Percentiles rank a stretch among this genome's conserved stretches.
Evolutionary conservation across 495 filamentous ascomycete genomes (phyloP).

Genomic region (Aspergillus avenaceus): DNA sequence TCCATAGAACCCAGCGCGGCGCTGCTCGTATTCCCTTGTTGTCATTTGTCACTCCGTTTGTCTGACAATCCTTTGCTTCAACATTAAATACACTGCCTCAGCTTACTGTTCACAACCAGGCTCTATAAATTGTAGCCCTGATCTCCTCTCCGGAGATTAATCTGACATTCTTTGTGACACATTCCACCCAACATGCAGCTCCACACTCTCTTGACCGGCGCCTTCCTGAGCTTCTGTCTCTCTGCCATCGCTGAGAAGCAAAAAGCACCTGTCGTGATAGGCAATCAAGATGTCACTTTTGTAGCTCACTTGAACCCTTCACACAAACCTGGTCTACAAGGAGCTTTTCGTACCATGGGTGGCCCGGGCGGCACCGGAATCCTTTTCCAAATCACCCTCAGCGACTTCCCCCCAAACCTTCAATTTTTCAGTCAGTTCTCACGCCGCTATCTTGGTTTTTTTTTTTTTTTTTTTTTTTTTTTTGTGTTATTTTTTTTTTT

Average conservation of each 20-base stretch:
- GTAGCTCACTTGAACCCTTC: slow-evolving; percentile 44
- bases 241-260: slow-evolving; percentile 35
- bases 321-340: slow-evolving; percentile 62
- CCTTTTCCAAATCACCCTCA: slow-evolving; percentile 54
- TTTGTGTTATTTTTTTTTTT: too few relatives aligned
- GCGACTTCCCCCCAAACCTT: slow-evolving; percentile 55
- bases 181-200: not conserved
- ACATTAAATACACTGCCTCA: not conserved
- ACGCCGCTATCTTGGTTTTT: too few relatives aligned
- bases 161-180: too few relatives aligned
- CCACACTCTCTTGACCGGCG: slow-evolving; percentile 20
- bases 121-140: not conserved
- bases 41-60: not conserved
- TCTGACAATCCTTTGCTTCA: not conserved
- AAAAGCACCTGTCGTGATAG: slow-evolving; percentile 52
- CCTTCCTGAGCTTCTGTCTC: slow-evolving; percentile 37
- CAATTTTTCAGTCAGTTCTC: not conserved
- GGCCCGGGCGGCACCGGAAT: slow-evolving; percentile 59
- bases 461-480: too few relatives aligned
- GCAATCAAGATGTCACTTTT: too few relatives aligned
- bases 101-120: not conserved
- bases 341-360: slow-evolving; percentile 54
- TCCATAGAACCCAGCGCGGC: not conserved
- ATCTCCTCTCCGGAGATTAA: not conserved
- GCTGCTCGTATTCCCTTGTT: not conserved